A percentile compares a stretch with the other conserved stretches of the same genome.
These are phyloP conservation scores for Serendipita indica DNA, from an alignment of 768 basidiomycete genomes.

Conservation along the genomic window DNA sequence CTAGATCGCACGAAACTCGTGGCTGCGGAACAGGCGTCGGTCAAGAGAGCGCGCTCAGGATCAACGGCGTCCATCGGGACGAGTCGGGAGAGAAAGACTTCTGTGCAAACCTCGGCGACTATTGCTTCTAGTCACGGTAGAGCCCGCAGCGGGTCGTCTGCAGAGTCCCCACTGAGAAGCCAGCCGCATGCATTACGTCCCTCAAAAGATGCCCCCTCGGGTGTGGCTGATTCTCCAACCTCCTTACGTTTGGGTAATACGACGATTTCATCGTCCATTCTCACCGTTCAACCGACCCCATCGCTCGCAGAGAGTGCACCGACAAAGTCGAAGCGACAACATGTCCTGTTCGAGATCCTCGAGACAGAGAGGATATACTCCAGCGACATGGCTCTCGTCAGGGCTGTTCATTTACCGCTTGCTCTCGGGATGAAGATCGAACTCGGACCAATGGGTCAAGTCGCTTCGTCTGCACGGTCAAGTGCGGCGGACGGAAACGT, in stretches of 20 bases:
- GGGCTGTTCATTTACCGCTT: conserved; percentile 63
- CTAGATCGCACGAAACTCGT: conserved; percentile 5
- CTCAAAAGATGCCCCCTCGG: neutral
- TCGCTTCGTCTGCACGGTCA: conserved; percentile 13
- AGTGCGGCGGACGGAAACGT: conserved; percentile 21
- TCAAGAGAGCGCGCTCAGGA: neutral
- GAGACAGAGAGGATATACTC: conserved; percentile 71
- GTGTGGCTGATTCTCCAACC: neutral
- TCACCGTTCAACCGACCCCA: neutral
- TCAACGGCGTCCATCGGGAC: neutral
- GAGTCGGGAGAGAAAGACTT: conserved; percentile 3
- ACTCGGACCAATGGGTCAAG: conserved; percentile 21
- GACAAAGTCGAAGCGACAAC: conserved; percentile 44
- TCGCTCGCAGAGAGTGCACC: neutral
- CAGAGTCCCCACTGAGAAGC: neutral
- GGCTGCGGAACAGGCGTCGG: neutral
- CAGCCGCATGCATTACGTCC: neutral
- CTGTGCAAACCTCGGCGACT: neutral
- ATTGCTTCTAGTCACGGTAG: neutral
- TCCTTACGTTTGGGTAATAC: neutral
- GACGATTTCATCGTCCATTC: neutral
- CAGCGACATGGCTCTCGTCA: conserved; percentile 64
- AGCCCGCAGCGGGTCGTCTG: neutral
- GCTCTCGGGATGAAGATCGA: conserved; percentile 36
- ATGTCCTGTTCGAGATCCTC: conserved; percentile 64